Conservation (phyloP, 2,329 filamentous ascomycete species). For the Exophiala phaeomuriformis region DNA sequence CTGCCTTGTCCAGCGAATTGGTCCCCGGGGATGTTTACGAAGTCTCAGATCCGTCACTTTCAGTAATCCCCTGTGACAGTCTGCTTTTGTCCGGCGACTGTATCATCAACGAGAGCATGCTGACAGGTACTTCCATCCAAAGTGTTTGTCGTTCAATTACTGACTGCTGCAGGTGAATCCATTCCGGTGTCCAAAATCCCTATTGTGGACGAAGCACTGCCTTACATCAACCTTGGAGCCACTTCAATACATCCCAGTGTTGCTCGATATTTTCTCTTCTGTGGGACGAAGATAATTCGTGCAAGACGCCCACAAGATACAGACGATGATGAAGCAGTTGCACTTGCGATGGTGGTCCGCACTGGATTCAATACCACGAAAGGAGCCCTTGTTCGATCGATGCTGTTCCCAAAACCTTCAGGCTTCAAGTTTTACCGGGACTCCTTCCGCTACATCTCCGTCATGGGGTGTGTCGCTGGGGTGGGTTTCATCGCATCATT, state of each 20-base stretch:
- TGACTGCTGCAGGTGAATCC: conserved; percentile 61
- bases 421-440: conserved; percentile 98
- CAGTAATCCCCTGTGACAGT: conserved; percentile 86
- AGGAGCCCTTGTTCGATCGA: conserved; percentile 87
- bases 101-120: conserved; percentile 98
- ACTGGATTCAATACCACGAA: conserved; percentile 98
- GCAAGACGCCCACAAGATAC: conserved; percentile 81
- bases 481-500: conserved; percentile 87
- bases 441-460: conserved; percentile 94
- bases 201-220: conserved; percentile 71
- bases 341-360: conserved; percentile 81
- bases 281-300: conserved; percentile 89
- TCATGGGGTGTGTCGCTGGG: conserved; percentile 81
- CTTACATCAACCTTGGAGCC: conserved; percentile 66
- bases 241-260: conserved; percentile 76
- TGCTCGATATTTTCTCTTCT: conserved; percentile 85
- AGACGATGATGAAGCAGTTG: conserved; percentile 78
- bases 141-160: neutral
- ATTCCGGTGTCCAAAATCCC: conserved; percentile 92
- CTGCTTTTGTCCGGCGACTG: conserved; percentile 87
- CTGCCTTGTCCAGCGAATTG: conserved; percentile 75
- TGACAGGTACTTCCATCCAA: conserved; percentile 54
- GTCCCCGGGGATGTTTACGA: conserved; percentile 96
- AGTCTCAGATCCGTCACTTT: conserved; percentile 83
- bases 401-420: conserved; percentile 97